Percentiles rank a stretch among this genome's conserved stretches.
Conservation (phyloP, 306 rosid genomes). For the Ochetophila trinervis region DNA sequence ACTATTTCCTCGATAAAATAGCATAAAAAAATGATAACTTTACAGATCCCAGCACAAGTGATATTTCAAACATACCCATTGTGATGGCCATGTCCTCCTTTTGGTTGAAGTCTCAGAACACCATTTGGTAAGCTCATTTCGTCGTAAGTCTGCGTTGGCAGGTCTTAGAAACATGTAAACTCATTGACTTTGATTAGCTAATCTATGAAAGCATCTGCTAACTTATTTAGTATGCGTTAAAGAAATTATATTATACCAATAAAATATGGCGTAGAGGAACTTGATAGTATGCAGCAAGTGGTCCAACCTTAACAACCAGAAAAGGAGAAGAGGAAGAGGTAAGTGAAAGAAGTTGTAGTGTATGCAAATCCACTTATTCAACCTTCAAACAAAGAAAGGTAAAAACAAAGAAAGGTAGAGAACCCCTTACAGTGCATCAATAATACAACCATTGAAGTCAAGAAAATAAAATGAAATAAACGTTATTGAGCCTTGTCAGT, state of each 20-base stretch:
- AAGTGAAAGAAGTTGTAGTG: constrained; percentile 15
- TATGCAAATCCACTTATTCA: neutral
- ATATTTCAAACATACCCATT: constrained; percentile 67
- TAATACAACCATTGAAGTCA: neutral
- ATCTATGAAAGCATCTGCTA: neutral
- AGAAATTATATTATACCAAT: constrained; percentile 45
- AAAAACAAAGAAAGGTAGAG: neutral
- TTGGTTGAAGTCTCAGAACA: constrained; percentile 73
- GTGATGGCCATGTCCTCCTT: constrained; percentile 96
- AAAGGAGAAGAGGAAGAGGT: constrained; percentile 22
- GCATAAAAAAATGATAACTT: neutral
- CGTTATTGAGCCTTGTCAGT: neutral
- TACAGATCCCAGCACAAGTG: constrained; percentile 11
- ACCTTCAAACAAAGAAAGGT: too few species aligned
- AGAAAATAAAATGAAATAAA: neutral
- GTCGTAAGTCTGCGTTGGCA: constrained; percentile 62
- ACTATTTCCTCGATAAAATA: neutral
- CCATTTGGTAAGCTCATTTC: constrained; percentile 98
- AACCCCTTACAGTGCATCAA: neutral
- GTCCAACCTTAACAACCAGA: constrained; percentile 63
- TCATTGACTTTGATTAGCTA: constrained; percentile 4
- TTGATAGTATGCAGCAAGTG: constrained; percentile 87
- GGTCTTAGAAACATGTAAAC: neutral
- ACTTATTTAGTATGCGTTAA: constrained; percentile 7
- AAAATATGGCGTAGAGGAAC: constrained; percentile 89